These are phyloP conservation scores for Schizophyllum commune DNA, from an alignment of 1,284 basidiomycete genomes.

Conservation along the genomic window DNA sequence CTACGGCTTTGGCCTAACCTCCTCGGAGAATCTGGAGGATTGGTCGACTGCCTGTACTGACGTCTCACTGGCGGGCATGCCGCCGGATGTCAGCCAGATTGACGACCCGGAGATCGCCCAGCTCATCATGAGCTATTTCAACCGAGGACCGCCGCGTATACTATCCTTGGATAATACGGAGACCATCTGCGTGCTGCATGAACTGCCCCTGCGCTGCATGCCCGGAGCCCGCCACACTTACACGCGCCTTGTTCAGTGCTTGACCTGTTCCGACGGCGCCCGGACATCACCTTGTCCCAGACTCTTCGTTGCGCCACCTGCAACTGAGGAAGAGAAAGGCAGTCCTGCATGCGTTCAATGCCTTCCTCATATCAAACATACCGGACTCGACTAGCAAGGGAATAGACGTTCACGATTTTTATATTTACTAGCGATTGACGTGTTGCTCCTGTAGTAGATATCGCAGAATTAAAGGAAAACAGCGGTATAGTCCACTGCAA, in stretches of 20 bases:
- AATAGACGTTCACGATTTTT: no score
- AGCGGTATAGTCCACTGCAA: no score
- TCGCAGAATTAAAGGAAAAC: no score
- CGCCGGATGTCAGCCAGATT: conserved; percentile 1
- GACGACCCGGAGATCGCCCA: conserved; percentile 3
- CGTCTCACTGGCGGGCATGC: not conserved
- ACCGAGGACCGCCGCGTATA: not conserved
- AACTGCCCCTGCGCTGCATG: not conserved
- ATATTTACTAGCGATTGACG: no score
- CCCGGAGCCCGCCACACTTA: not conserved
- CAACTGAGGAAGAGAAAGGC: not conserved
- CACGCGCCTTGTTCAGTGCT: not conserved
- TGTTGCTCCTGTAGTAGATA: no score
- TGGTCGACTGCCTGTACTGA: not conserved
- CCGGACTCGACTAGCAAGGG: not conserved
- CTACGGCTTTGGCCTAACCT: not conserved
- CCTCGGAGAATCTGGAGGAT: not conserved
- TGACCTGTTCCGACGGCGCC: not conserved
- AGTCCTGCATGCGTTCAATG: not conserved
- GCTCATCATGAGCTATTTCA: conserved; percentile 2
- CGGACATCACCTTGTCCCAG: not conserved
- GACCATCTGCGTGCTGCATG: not conserved
- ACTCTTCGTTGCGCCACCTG: not conserved
- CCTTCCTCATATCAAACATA: not conserved
- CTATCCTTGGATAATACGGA: not conserved